Evolutionary conservation across 179 eudicot species (phyloP), one percentile per base, ranked within the genome.

Genomic region (Spinacia oleracea): DNA sequence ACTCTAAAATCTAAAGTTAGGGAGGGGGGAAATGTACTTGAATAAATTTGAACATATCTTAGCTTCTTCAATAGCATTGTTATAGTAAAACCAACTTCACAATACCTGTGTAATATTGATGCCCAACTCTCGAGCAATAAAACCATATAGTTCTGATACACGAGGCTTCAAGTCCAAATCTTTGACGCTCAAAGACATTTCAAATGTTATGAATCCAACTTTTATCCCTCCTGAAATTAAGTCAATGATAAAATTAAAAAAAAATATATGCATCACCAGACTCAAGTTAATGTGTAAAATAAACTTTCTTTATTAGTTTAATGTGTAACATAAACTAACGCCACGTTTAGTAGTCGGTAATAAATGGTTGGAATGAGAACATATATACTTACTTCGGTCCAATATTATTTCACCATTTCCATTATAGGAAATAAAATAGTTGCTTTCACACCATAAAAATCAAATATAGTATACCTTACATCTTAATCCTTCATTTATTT

Each of bases 41-140:
- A 43, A 25, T 12, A 8, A 42, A 6, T n/a, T 21, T 38, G 12
- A 20, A 31, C 56, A 48, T 15, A 45, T 70, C 51, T 45, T 71
- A 46, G 60, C 25, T 29, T 14, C 25, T 50, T 72, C 62, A 9
- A 72, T 32, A 32, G 38, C 15, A 31, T 72, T 34, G 50, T 56
- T 12, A 55, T 35, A 6, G 0, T 34, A 21, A 34, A 73, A 77
- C 25, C 74, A 34, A 72, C 73, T 77, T 34, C 27, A 53, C 16
- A 38, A 70, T 42, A 91, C 98, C 98, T 96, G 99, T 71, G 97
- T 89, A 69, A 18, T 53, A 70, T 88, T 88, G 58, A 93, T 88
- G 79, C 77, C 87, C 35, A 93, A 81, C 62, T 89, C 94, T 81
- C 88, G 82, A 42, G 97, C 91, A 85, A 96, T 87, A 35, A 83